Conservation (phyloP, 345 rosid genomes). For the Physaria fendleri region DNA sequence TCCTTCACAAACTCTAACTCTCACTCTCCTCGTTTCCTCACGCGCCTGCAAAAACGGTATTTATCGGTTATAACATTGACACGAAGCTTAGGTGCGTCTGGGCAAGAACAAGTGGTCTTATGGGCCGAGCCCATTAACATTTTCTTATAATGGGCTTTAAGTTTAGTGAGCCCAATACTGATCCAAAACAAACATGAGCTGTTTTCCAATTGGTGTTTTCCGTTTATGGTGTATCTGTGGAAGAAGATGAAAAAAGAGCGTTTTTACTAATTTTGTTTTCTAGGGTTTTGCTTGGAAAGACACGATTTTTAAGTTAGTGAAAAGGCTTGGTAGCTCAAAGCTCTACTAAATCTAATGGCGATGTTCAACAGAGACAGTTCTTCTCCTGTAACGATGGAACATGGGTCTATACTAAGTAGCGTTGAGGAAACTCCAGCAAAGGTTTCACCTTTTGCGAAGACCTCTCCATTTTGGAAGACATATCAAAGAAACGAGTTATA, state of each 20-base stretch:
- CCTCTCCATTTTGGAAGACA: slow-evolving; percentile 42
- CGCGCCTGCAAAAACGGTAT: background rate
- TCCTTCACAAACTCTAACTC: background rate
- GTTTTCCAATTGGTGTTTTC: background rate
- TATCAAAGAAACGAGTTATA: slow-evolving; percentile 22
- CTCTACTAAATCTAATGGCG: too few relatives aligned
- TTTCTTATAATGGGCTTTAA: background rate
- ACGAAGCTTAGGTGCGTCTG: background rate
- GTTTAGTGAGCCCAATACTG: background rate
- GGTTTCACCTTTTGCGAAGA: slow-evolving; percentile 44
- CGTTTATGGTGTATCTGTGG: background rate
- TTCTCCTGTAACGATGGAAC: slow-evolving; percentile 37
- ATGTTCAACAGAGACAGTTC: slow-evolving; percentile 33
- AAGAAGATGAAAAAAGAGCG: background rate
- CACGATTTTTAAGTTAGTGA: too few relatives aligned
- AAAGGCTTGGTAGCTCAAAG: too few relatives aligned
- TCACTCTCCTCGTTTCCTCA: background rate
- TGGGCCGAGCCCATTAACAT: background rate
- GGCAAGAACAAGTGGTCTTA: background rate
- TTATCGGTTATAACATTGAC: background rate
- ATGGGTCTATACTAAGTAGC: slow-evolving; percentile 30
- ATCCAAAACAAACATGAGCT: background rate
- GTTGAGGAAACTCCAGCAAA: background rate
- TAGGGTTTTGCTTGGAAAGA: background rate
- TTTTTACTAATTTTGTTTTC: background rate